Conservation (phyloP, 768 basidiomycete genomes). For the Trichaptum fuscoviolaceum region DNA sequence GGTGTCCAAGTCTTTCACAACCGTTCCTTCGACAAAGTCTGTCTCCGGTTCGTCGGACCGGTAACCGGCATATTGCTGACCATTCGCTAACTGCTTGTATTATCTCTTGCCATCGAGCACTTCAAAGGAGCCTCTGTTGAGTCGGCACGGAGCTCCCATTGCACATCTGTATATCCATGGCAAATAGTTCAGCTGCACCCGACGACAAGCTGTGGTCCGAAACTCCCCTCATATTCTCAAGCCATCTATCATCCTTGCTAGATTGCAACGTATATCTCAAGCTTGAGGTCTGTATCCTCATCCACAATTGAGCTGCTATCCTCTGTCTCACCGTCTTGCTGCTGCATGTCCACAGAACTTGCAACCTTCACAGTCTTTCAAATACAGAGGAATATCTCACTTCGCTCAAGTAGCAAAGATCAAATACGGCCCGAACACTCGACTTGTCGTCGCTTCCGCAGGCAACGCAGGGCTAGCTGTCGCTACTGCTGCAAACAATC, state of each 20-base stretch:
- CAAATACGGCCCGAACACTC: conserved; percentile 46
- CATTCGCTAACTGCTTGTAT: no score
- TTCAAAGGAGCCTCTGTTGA: no score
- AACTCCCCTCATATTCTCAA: conserved; percentile 63
- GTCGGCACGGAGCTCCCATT: not conserved
- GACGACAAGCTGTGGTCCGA: conserved; percentile 42
- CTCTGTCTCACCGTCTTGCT: conserved; percentile 6
- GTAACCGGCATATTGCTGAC: no score
- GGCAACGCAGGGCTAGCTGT: conserved; percentile 80
- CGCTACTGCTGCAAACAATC: conserved; percentile 52
- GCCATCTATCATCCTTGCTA: conserved; percentile 46
- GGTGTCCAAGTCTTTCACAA: no score
- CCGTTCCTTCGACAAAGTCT: no score
- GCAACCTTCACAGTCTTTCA: conserved; percentile 73
- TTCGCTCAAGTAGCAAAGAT: conserved; percentile 50
- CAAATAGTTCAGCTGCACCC: not conserved
- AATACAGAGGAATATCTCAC: conserved; percentile 64
- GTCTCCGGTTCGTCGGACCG: no score
- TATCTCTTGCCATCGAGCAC: no score
- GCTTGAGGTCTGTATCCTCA: conserved; percentile 48
- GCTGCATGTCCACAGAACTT: conserved; percentile 44
- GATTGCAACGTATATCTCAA: conserved; percentile 60
- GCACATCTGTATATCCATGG: not conserved
- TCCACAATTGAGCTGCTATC: not conserved
- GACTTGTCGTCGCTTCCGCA: conserved; percentile 66